A percentile compares a stretch with the other conserved stretches of the same genome.
phyloP scores from a whole-genome alignment of 176 grass and related monocot genomes.

The Carex parvula region DNA sequence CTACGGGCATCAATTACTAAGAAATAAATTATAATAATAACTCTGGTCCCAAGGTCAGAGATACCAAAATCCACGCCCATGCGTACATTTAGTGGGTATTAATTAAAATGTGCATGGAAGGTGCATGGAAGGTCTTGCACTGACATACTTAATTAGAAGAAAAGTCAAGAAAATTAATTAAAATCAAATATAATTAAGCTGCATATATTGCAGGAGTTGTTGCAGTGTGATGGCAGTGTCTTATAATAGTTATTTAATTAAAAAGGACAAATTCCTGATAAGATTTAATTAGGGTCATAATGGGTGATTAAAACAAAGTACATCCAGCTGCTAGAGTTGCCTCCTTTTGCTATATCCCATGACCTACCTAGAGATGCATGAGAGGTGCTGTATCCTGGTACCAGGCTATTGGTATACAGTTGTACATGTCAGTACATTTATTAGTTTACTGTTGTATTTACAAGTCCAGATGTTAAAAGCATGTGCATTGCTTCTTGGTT shows the following conservation, averaged over 20 bases:
- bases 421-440: background rate
- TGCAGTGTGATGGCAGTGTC: background rate
- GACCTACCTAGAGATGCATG: slow-evolving; percentile 27
- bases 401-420: background rate
- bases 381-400: background rate
- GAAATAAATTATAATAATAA: background rate
- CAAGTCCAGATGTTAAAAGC: background rate
- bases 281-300: slow-evolving; percentile 22
- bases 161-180: background rate
- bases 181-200: background rate
- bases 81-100: no score
- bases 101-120: no score
- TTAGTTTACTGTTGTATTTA: background rate
- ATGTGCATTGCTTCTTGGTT: slow-evolving; percentile 1
- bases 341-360: slow-evolving; percentile 6
- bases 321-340: slow-evolving; percentile 21
- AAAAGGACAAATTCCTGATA: slow-evolving; percentile 11
- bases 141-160: no score
- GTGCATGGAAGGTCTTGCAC: no score
- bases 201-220: background rate
- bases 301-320: background rate
- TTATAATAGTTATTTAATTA: background rate
- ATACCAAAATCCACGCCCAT: background rate
- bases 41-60: background rate
- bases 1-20: background rate